phyloP scores from a whole-genome alignment of 129 eudicot genomes.

The Flaveria ramosissima region DNA sequence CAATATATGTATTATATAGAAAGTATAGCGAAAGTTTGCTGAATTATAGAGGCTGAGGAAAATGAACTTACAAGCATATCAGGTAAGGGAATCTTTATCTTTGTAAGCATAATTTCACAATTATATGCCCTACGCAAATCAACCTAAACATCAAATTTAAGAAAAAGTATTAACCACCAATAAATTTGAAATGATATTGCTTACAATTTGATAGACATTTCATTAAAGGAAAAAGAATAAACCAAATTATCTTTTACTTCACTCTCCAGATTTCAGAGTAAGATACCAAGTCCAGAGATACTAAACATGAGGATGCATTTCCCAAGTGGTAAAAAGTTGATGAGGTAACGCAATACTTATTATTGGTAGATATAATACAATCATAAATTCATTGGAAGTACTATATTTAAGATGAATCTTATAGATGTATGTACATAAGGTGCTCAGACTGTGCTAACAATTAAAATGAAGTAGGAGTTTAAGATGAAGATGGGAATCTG shows the following conservation, averaged over 20 bases:
- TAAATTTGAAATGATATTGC: not conserved
- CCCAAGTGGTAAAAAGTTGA: not conserved
- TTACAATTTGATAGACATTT: slow-evolving; percentile 22
- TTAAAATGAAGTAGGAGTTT: not conserved
- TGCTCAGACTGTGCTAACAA: not conserved
- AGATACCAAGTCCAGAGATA: not conserved
- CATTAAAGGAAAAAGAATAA: slow-evolving; percentile 21
- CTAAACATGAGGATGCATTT: slow-evolving; percentile 14
- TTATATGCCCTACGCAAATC: slow-evolving; percentile 93
- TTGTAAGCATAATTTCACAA: slow-evolving; percentile 96
- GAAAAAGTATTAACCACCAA: slow-evolving; percentile 6
- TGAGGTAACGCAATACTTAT: slow-evolving; percentile 7
- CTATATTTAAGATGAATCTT: not conserved
- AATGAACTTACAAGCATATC: slow-evolving; percentile 83
- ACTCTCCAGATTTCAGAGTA: slow-evolving; percentile 5
- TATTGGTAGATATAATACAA: slow-evolving; percentile 15
- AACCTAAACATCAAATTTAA: slow-evolving; percentile 51
- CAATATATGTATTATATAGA: not conserved
- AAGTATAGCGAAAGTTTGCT: not conserved
- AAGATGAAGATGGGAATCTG: not conserved
- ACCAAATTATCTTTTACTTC: slow-evolving; percentile 6
- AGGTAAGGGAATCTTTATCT: slow-evolving; percentile 88
- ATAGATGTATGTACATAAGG: not conserved
- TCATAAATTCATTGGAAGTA: slow-evolving; percentile 7
- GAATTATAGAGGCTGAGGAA: slow-evolving; percentile 1